Conservation (phyloP, 192 early-diverging fungal species). For the Backusella morwellensis region DNA sequence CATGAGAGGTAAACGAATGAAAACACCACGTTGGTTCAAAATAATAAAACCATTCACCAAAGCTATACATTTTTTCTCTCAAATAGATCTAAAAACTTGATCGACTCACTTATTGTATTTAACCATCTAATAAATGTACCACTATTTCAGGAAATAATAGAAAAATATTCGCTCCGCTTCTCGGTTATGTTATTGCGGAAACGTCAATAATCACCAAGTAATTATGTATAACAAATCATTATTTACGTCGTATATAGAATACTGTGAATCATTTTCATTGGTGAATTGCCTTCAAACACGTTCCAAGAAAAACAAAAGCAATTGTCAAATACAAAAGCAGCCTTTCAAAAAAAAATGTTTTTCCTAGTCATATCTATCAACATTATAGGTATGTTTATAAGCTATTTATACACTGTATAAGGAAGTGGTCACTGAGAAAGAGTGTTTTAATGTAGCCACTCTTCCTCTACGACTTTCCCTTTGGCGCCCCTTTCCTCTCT, state of each 20-base stretch:
- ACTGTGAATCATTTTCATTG: not conserved
- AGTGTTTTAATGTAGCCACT: too few relatives aligned
- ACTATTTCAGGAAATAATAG: not conserved
- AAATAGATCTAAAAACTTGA: not conserved
- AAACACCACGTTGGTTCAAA: not conserved
- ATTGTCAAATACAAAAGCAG: too few relatives aligned
- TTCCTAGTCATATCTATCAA: too few relatives aligned
- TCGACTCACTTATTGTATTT: not conserved
- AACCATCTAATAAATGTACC: not conserved
- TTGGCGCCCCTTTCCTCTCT: too few relatives aligned
- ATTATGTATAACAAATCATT: not conserved
- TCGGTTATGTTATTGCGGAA: not conserved
- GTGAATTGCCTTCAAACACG: not conserved
- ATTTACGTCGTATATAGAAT: not conserved
- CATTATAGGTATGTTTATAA: too few relatives aligned
- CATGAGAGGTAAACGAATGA: not conserved
- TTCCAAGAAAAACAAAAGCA: not conserved
- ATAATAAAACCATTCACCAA: not conserved
- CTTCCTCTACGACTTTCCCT: too few relatives aligned
- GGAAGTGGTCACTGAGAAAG: too few relatives aligned
- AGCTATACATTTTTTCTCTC: not conserved
- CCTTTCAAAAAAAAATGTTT: too few relatives aligned
- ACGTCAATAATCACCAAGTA: not conserved
- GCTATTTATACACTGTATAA: too few relatives aligned
- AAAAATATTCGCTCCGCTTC: not conserved